Evolutionary conservation across 495 filamentous ascomycete genomes (phyloP).

Genomic region (Podospora appendiculata): DNA sequence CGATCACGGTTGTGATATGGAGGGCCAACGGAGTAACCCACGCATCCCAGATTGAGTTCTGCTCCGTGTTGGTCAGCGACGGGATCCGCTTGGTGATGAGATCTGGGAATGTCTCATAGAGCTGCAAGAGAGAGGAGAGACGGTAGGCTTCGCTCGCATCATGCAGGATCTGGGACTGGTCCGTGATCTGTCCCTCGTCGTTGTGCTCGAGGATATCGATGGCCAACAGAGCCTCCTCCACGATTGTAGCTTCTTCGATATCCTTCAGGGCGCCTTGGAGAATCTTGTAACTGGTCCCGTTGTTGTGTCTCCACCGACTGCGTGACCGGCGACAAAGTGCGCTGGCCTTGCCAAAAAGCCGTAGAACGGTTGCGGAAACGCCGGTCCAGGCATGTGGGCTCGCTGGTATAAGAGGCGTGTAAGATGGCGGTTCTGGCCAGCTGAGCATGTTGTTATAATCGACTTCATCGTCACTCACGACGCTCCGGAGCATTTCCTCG

Average conservation of each 20-base stretch:
- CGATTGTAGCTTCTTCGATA: slow-evolving; percentile 18
- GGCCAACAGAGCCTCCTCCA: slow-evolving; percentile 17
- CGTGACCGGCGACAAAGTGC: slow-evolving; percentile 24
- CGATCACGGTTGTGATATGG: slow-evolving; percentile 16
- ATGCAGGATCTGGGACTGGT: slow-evolving; percentile 4
- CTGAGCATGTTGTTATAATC: slow-evolving; percentile 26
- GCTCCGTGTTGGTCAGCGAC: slow-evolving; percentile 7
- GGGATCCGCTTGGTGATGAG: slow-evolving; percentile 17
- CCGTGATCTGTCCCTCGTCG: neutral
- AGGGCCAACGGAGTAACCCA: slow-evolving; percentile 20
- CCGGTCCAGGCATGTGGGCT: slow-evolving; percentile 22
- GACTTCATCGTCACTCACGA: slow-evolving; percentile 25
- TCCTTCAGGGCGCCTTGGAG: slow-evolving; percentile 25
- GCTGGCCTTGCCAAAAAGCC: slow-evolving; percentile 26
- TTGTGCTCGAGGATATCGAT: slow-evolving; percentile 3
- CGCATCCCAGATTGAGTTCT: slow-evolving; percentile 12
- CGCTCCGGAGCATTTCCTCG: slow-evolving; percentile 28
- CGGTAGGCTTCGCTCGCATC: slow-evolving; percentile 24
- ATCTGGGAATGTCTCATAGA: slow-evolving; percentile 27
- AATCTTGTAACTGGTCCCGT: slow-evolving; percentile 17
- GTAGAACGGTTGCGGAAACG: slow-evolving; percentile 17
- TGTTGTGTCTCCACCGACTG: slow-evolving; percentile 21
- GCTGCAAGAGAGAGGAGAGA: slow-evolving; percentile 21
- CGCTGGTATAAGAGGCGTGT: slow-evolving; percentile 4
- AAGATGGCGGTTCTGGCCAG: slow-evolving; percentile 18